Evolutionary conservation across 176 grass and related monocot genomes (phyloP), one percentile per base, ranked within the genome.

Genomic region (Aegilops speltoides): DNA sequence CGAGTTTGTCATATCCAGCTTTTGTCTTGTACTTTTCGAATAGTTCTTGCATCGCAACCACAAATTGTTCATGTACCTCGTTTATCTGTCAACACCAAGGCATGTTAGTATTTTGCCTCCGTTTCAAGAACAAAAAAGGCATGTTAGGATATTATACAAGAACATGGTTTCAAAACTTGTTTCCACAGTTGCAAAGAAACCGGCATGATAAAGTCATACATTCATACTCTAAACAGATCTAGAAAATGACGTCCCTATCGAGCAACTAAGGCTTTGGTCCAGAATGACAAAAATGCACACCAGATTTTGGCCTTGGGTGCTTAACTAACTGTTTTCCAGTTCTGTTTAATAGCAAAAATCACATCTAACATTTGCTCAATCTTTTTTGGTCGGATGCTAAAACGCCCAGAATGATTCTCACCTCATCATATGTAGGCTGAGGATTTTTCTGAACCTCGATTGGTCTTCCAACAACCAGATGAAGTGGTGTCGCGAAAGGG

Each of bases 381-480:
- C 29, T n/a, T 17, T 24, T 69, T n/a, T 29, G 14, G 26, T 73
- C 2, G 50, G 12, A 17, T 50, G 73, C 43, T 45, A 67, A 22
- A 85, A 14, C 41, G 12, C 17, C 41, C 8, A 68, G 24, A 33
- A 90, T 59, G 63, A 33, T 86, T 72, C 73, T 92, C 70, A 98
- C 97, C 97, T 96, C 97, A 37, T 96, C 93, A 79, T 68, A 20
- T 2, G 92, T 90, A 74, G 94, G 93, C 22, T 91, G 78, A 33
- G 92, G 76, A 77, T 88, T 98, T 88, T 93, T 90, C 80, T 87
- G 84, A 72, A 96, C 78, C 38, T 90, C 70, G 36, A 98, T 96
- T 56, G 97, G 93, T 45, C 56, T 91, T 50, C 97, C 97, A 80
- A 96, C 88, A 84, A 93, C 90, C 32, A 96, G 92, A 90, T 96